Conservation (phyloP, 2,329 filamentous ascomycete species). For the Fusarium devonianum region DNA sequence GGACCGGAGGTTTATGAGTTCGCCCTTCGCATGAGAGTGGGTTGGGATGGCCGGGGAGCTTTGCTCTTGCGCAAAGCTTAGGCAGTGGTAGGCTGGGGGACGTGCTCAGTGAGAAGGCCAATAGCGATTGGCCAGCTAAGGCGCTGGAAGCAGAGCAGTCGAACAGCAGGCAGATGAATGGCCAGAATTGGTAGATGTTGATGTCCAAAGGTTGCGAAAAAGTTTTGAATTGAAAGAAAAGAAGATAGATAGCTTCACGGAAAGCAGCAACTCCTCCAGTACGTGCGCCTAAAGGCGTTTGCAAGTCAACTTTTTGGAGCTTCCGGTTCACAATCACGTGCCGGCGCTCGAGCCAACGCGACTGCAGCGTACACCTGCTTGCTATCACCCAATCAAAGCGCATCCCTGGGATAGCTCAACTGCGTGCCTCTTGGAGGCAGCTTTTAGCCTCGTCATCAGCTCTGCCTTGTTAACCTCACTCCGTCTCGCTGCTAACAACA, state of each 20-base stretch:
- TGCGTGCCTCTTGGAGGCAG: constrained; percentile 52
- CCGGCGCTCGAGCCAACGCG: constrained; percentile 28
- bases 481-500: constrained; percentile 28
- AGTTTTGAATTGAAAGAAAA: not conserved
- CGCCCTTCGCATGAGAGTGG: constrained; percentile 37
- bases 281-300: constrained; percentile 1
- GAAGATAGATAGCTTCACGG: not conserved
- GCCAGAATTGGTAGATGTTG: constrained; percentile 9
- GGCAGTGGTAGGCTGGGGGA: constrained; percentile 34
- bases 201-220: not conserved
- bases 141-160: constrained; percentile 13
- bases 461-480: constrained; percentile 43
- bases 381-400: constrained; percentile 39
- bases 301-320: constrained; percentile 31
- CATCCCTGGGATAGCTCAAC: constrained; percentile 35
- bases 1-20: constrained; percentile 42
- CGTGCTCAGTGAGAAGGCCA: constrained; percentile 24
- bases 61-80: constrained; percentile 26
- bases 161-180: constrained; percentile 1
- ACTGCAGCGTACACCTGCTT: constrained; percentile 16
- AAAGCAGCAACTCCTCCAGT: constrained; percentile 7
- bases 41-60: constrained; percentile 31
- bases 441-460: constrained; percentile 64
- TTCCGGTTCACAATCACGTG: constrained; percentile 42
- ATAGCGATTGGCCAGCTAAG: constrained; percentile 35